Conservation (phyloP, 2,329 filamentous ascomycete species). For the Cladosporium halotolerans region DNA sequence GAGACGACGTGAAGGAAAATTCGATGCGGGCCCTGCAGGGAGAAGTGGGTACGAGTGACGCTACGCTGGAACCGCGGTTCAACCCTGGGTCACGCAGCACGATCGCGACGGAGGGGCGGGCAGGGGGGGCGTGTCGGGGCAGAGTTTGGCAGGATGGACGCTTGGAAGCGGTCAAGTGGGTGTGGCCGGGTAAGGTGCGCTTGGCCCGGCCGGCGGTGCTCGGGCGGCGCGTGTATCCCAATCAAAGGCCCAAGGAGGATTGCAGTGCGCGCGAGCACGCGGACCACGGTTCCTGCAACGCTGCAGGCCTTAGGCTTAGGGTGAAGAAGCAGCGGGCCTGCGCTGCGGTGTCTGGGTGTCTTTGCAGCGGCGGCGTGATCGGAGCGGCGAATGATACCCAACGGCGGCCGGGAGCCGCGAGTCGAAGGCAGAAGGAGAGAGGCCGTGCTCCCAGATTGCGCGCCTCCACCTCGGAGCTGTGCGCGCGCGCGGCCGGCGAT, state of each 20-base stretch:
- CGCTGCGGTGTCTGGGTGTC: neutral
- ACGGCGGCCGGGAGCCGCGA: conserved; percentile 3
- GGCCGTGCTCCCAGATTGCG: conserved; percentile 4
- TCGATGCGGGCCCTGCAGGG: conserved; percentile 13
- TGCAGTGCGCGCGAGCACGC: conserved; percentile 2
- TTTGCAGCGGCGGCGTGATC: conserved; percentile 7
- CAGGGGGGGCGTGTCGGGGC: conserved; percentile 6
- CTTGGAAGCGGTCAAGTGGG: conserved; percentile 10
- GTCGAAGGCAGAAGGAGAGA: neutral
- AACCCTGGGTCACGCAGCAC: conserved; percentile 6
- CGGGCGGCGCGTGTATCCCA: neutral
- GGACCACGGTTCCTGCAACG: conserved; percentile 11
- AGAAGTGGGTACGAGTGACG: conserved; percentile 20
- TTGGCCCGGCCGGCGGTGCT: conserved; percentile 4
- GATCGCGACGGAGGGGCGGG: conserved; percentile 2
- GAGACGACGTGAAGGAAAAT: conserved; percentile 21
- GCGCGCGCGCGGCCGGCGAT: neutral
- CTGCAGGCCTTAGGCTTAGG: conserved; percentile 10
- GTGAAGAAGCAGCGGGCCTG: conserved; percentile 8
- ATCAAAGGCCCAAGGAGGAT: neutral
- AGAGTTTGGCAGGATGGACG: conserved; percentile 11
- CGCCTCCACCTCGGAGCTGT: conserved; percentile 3
- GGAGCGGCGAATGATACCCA: conserved; percentile 11
- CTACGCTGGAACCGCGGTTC: conserved; percentile 9
- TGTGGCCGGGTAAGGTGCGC: conserved; percentile 6